Evolutionary conservation across 208 protist genomes (phyloP).

Genomic region (Lotmaria passim): DNA sequence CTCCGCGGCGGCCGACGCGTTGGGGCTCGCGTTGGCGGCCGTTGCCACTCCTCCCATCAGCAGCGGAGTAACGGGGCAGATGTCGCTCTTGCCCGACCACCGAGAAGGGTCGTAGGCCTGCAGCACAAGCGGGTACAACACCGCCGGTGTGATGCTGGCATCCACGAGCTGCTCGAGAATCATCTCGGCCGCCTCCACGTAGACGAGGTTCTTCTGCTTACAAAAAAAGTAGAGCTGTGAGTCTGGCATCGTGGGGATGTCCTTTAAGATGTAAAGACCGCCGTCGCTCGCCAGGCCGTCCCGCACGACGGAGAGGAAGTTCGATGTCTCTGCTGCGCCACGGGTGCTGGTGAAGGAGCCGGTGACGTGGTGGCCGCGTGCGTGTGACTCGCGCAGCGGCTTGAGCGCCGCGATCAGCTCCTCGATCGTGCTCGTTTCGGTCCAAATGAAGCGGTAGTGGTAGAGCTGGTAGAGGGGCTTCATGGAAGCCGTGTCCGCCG

Average conservation of each 20-base stretch:
- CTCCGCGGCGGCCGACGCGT: background rate
- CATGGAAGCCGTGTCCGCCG: slow-evolving; percentile 36
- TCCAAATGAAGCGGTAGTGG: slow-evolving; percentile 67
- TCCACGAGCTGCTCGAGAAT: slow-evolving; percentile 86
- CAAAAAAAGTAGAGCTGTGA: slow-evolving; percentile 70
- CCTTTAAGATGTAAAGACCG: slow-evolving; percentile 77
- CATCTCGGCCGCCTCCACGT: slow-evolving; percentile 70
- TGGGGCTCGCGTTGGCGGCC: no score
- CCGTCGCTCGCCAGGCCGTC: slow-evolving; percentile 82
- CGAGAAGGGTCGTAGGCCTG: slow-evolving; percentile 74
- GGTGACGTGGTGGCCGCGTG: slow-evolving; percentile 4
- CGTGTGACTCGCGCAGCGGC: slow-evolving; percentile 22
- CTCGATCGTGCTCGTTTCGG: slow-evolving; percentile 40
- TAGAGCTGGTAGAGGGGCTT: slow-evolving; percentile 48
- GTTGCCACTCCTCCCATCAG: slow-evolving; percentile 4
- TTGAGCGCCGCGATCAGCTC: slow-evolving; percentile 43
- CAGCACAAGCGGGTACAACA: slow-evolving; percentile 59
- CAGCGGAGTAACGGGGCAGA: slow-evolving; percentile 70
- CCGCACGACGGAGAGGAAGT: slow-evolving; percentile 75
- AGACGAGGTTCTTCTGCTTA: slow-evolving; percentile 50
- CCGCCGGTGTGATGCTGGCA: slow-evolving; percentile 47
- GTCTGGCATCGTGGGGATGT: slow-evolving; percentile 61
- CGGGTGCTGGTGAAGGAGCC: slow-evolving; percentile 71
- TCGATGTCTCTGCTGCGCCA: slow-evolving; percentile 36
- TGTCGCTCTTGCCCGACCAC: slow-evolving; percentile 59